Base-by-base conservation (phyloP, 2,329 filamentous ascomycete genomes). In the Trichoderma polysporum region DNA sequence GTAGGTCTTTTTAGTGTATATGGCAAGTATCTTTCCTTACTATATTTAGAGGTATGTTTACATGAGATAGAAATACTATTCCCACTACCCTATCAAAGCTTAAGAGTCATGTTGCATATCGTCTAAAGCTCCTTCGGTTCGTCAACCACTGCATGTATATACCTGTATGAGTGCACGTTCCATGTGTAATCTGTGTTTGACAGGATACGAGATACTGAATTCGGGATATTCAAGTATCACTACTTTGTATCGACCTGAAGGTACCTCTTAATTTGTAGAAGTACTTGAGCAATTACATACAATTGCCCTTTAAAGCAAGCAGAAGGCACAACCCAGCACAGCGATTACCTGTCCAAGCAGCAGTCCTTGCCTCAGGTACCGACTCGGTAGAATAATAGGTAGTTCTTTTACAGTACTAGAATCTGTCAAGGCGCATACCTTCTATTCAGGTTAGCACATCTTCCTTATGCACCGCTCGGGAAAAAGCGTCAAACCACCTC, bases 81-180 rank as follows among this genome's bases (percentile, higher is more conserved):
- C 4, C 9, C 57, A 37, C 49, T 12, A 49, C 29, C 17, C 15
- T 27, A 37, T 33, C 39, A 27, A 33, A 27, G 4, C 9, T 31
- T n/a, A 10, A 49, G 57, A 27, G 57, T 60, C 57, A 60, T 60
- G 57, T 35, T 60, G 37, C 56, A 59, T 59, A 8, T 39, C 31
- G 29, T 37, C 52, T 22, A 52, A 22, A 45, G 8, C 19, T 45
- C 2, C n/a, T 22, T 22, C n/a, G 9, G 6, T 45, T 45, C 8
- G 19, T 22, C 17, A 17, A 41, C 5, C n/a, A 19, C 39, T 19
- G 39, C 39, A 45, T 45, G 37, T n/a, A n/a, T n/a, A n/a, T n/a
- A n/a, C n/a, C n/a, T n/a, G n/a, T n/a, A n/a, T 10, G n/a, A 45
- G 39, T 3, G 39, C 53, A 41, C 22, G 33, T 19, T 25, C 41